Evolutionary conservation across 371 early-diverging fungal species (phyloP).

Genomic region (Actinomucor elegans): DNA sequence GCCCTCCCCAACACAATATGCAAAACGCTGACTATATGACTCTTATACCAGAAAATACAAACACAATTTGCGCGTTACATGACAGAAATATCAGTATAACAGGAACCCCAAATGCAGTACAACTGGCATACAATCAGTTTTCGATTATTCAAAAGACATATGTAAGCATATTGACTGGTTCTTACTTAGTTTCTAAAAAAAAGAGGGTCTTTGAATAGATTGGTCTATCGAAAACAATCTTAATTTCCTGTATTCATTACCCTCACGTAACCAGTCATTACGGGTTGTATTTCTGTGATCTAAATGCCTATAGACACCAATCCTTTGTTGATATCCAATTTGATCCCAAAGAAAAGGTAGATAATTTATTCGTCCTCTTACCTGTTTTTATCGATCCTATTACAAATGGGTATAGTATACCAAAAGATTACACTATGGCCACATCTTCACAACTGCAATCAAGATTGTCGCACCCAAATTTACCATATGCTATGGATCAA

Average conservation of each 20-base stretch:
- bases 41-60: slow-evolving; percentile 19
- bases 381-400: slow-evolving; percentile 9
- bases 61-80: slow-evolving; percentile 19
- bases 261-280: slow-evolving; percentile 26
- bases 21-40: slow-evolving; percentile 23
- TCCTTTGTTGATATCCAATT: slow-evolving; percentile 7
- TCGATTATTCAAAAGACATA: slow-evolving; percentile 27
- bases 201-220: slow-evolving; percentile 17
- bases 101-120: slow-evolving; percentile 18
- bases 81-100: slow-evolving; percentile 22
- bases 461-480: too few relatives aligned
- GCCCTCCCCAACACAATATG: slow-evolving; percentile 20
- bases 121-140: slow-evolving; percentile 37
- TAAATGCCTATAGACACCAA: slow-evolving; percentile 26
- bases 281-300: slow-evolving; percentile 29
- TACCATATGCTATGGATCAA: too few relatives aligned
- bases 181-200: too few relatives aligned
- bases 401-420: slow-evolving; percentile 2
- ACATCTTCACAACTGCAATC: too few relatives aligned
- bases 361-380: neutral
- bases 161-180: slow-evolving; percentile 19
- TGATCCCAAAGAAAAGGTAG: neutral
- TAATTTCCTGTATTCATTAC: slow-evolving; percentile 42
- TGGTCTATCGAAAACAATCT: slow-evolving; percentile 2
- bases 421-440: slow-evolving; percentile 9